A percentile compares a stretch with the other conserved stretches of the same genome.
phyloP scores from a whole-genome alignment of 2,329 filamentous ascomycete species.

The Trichophyton benhamiae region DNA sequence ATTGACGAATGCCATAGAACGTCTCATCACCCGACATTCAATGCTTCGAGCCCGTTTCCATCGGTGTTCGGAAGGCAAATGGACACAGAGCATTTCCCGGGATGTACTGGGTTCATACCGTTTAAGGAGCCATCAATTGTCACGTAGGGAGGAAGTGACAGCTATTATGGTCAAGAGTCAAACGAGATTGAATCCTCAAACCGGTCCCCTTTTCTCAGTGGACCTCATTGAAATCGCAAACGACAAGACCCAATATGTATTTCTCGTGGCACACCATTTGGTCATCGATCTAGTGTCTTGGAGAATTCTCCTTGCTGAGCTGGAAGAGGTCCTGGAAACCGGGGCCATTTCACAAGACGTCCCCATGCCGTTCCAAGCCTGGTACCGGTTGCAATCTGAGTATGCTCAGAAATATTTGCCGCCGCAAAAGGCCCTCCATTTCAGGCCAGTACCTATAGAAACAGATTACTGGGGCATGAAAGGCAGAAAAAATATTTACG shows the following conservation, averaged over 20 bases:
- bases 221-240: constrained; percentile 31
- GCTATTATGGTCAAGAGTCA: constrained; percentile 21
- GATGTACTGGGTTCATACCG: constrained; percentile 22
- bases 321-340: constrained; percentile 24
- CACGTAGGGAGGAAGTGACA: constrained; percentile 17
- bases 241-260: constrained; percentile 19
- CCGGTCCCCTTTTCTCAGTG: constrained; percentile 30
- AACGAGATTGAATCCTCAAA: constrained; percentile 24
- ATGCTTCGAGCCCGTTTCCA: constrained; percentile 28
- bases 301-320: constrained; percentile 29
- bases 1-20: constrained; percentile 21
- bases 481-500: neutral
- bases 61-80: constrained; percentile 12
- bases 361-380: constrained; percentile 27
- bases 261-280: constrained; percentile 28
- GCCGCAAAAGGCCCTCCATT: constrained; percentile 3
- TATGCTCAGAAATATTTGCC: constrained; percentile 12
- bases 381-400: constrained; percentile 25
- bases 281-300: constrained; percentile 32
- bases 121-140: constrained; percentile 16
- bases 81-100: constrained; percentile 21
- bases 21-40: constrained; percentile 24
- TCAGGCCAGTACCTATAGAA: neutral
- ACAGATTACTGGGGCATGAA: constrained; percentile 7
- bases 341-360: constrained; percentile 18